phyloP scores from a whole-genome alignment of 768 basidiomycete species.

The Sistotremastrum niveocremeum region DNA sequence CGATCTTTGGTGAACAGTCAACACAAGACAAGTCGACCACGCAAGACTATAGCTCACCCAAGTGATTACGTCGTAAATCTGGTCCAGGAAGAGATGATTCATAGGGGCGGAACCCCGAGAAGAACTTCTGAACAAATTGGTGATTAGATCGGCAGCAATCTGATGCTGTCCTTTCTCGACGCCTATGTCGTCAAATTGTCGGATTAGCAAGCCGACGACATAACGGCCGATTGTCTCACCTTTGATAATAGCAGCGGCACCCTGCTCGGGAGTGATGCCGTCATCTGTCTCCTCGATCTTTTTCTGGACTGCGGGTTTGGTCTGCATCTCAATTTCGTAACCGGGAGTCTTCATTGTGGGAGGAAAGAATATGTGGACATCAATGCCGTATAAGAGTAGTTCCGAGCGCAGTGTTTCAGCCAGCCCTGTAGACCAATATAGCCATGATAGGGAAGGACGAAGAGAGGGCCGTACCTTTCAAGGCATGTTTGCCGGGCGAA shows the following conservation, averaged over 20 bases:
- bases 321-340: slow-evolving; percentile 58
- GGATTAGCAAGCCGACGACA: neutral
- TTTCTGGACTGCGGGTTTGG: slow-evolving; percentile 61
- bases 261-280: slow-evolving; percentile 47
- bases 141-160: slow-evolving; percentile 60
- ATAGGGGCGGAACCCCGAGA: slow-evolving; percentile 51
- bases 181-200: slow-evolving; percentile 25
- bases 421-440: slow-evolving; percentile 37
- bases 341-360: slow-evolving; percentile 71
- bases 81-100: slow-evolving; percentile 48
- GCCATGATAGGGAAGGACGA: neutral
- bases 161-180: slow-evolving; percentile 58
- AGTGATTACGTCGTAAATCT: slow-evolving; percentile 27
- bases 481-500: slow-evolving; percentile 72
- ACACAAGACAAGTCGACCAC: neutral
- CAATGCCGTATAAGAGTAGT: slow-evolving; percentile 60
- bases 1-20: slow-evolving; percentile 23
- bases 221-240: slow-evolving; percentile 26
- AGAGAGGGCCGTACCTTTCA: slow-evolving; percentile 43
- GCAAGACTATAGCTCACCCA: slow-evolving; percentile 20
- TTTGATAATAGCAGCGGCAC: slow-evolving; percentile 43
- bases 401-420: slow-evolving; percentile 77
- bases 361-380: slow-evolving; percentile 73
- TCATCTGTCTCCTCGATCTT: slow-evolving; percentile 68
- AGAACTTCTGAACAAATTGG: slow-evolving; percentile 51